Conservation (phyloP, 202 grass and related monocot species). For the Panicum hallii region DNA sequence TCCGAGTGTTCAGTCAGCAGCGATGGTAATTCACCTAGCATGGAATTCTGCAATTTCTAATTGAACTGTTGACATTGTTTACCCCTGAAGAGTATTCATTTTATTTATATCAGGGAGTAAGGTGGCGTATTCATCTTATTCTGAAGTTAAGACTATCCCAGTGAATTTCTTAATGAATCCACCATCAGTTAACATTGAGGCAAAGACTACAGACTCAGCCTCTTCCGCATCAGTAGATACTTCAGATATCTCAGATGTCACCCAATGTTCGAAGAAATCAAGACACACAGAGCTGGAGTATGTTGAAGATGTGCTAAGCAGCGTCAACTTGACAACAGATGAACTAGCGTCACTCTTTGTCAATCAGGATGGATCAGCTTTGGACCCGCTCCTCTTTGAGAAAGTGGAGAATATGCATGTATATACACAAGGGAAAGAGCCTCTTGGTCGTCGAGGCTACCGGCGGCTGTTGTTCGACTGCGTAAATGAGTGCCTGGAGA, state of each 20-base stretch:
- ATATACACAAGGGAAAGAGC: constrained; percentile 42
- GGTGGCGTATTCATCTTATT: constrained; percentile 36
- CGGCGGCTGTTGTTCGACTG: constrained; percentile 66
- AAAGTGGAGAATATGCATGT: constrained; percentile 49
- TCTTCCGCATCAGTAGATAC: constrained; percentile 54
- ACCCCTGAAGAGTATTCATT: constrained; percentile 19
- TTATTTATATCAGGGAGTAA: constrained; percentile 55
- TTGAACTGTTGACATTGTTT: constrained; percentile 6
- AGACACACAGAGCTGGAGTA: constrained; percentile 56
- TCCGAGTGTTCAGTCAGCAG: constrained; percentile 63
- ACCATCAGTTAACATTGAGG: constrained; percentile 45
- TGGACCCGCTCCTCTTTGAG: constrained; percentile 64
- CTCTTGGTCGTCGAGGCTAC: constrained; percentile 32
- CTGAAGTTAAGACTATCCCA: constrained; percentile 53
- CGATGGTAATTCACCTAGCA: constrained; percentile 50
- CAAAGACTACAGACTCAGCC: constrained; percentile 58
- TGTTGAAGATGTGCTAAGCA: constrained; percentile 61
- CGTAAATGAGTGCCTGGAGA: constrained; percentile 71
- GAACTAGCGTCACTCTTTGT: constrained; percentile 47
- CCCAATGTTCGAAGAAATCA: constrained; percentile 41
- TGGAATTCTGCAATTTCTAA: constrained; percentile 35
- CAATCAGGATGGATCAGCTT: constrained; percentile 43
- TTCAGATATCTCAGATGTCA: constrained; percentile 55
- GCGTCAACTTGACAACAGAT: constrained; percentile 47
- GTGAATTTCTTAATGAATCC: constrained; percentile 47